Evolutionary conservation across 2,329 filamentous ascomycete genomes (phyloP), one percentile per base, ranked within the genome.

Genomic region (Hirsutella rhossiliensis): DNA sequence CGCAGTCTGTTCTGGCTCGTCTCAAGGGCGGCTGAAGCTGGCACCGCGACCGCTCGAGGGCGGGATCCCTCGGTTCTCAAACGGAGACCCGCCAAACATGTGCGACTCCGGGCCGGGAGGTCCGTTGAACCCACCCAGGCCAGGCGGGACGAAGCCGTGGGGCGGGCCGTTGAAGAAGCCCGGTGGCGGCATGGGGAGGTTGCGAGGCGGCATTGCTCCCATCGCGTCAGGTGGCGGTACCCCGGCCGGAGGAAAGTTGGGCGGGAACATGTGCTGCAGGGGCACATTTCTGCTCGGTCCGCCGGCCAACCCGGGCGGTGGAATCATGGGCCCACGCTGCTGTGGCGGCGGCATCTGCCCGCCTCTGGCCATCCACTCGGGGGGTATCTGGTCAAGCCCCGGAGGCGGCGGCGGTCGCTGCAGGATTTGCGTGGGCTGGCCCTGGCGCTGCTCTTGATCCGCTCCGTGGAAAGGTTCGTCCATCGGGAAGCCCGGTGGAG

Each of bases 401-500:
- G 76, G 75, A 17, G 72, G 73, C 1, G 70, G 73, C 5, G 72
- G 75, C n/a, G 75, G 76, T 6, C 78, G 74, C 59, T 82, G 78
- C 19, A 82, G 60, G 43, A 82, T 82, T 55, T 82, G 78, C 4
- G 76, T 80, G 5, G 76, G 76, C 50, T 76, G 74, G 45, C 68
- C 69, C 23, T 65, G 66, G 32, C 67, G 66, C 45, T 58, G 52
- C 37, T 77, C 73, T 20, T 60, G 62, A 27, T 77, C 71, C 13
- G 62, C 59, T 41, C 65, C 68, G 44, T 71, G 71, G 54, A 73
- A 74, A 20, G 66, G 60, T 15, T 76, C 74, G 15, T 79, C 72
- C 52, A 75, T 69, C 17, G 60, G 54, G 49, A 77, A 75, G 30
- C 66, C 69, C 15, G 75, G 68, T 20, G 71, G 68, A 13, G 64